Percentiles rank a stretch among this genome's conserved stretches.
These are phyloP conservation scores for Bertia moriformis DNA, from an alignment of 2,329 filamentous ascomycete genomes.

Conservation along the genomic window DNA sequence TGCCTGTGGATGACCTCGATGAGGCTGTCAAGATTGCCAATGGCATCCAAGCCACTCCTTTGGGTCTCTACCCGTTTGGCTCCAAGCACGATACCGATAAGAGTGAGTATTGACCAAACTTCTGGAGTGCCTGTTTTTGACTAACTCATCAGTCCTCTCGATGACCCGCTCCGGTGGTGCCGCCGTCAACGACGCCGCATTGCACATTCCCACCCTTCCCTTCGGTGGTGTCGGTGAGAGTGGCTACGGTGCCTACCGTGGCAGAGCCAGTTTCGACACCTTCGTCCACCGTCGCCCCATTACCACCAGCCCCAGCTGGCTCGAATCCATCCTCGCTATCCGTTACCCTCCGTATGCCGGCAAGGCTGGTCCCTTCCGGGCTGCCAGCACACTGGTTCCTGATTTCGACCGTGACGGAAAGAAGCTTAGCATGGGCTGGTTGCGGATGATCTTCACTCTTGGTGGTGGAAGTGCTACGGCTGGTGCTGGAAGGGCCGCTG, in stretches of 20 bases:
- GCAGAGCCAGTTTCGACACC: constrained; percentile 56
- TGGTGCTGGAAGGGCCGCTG: constrained; percentile 16
- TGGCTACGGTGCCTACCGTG: constrained; percentile 64
- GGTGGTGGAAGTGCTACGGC: constrained; percentile 21
- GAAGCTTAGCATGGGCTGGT: constrained; percentile 19
- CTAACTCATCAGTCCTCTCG: constrained; percentile 31
- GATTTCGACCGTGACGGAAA: constrained; percentile 45
- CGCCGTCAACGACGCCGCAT: constrained; percentile 50
- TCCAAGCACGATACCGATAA: constrained; percentile 46
- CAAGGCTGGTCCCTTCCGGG: constrained; percentile 34
- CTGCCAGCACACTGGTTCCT: constrained; percentile 33
- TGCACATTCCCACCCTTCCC: constrained; percentile 59
- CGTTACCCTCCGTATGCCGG: constrained; percentile 46
- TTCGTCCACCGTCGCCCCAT: constrained; percentile 49
- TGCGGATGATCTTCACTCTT: constrained; percentile 20
- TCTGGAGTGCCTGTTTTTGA: not conserved
- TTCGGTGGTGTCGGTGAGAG: constrained; percentile 77
- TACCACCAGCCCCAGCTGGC: constrained; percentile 43
- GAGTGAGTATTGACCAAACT: constrained; percentile 17
- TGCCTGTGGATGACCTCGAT: constrained; percentile 48
- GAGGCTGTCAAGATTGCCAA: constrained; percentile 54
- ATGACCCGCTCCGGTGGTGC: constrained; percentile 55
- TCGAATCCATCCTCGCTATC: constrained; percentile 37
- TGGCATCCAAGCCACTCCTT: constrained; percentile 46
- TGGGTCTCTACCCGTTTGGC: constrained; percentile 57